phyloP scores from a whole-genome alignment of 768 basidiomycete genomes.

The Dacryopinax spathularia region DNA sequence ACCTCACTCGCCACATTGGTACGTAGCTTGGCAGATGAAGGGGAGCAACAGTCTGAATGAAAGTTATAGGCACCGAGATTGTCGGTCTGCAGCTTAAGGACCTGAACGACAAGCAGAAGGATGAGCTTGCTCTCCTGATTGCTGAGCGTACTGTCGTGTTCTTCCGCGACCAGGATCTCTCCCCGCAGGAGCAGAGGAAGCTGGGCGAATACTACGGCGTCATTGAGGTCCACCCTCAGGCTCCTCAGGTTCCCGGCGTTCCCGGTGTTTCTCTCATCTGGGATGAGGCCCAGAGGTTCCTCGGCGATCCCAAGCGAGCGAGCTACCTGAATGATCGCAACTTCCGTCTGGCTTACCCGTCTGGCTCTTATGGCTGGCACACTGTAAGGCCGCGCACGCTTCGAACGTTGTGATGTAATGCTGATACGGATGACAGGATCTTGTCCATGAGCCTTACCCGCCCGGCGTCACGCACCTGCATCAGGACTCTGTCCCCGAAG shows the following conservation, averaged over 20 bases:
- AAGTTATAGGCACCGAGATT: slow-evolving; percentile 20
- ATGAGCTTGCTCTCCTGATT: slow-evolving; percentile 19
- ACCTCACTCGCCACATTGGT: slow-evolving; percentile 17
- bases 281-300: slow-evolving; percentile 16
- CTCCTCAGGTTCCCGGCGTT: slow-evolving; percentile 22
- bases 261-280: slow-evolving; percentile 21
- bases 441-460: slow-evolving; percentile 18
- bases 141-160: slow-evolving; percentile 22
- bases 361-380: slow-evolving; percentile 18
- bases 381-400: too few relatives aligned
- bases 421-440: too few relatives aligned
- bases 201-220: slow-evolving; percentile 22
- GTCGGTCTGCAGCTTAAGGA: slow-evolving; percentile 20
- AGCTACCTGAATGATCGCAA: slow-evolving; percentile 6
- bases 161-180: slow-evolving; percentile 25
- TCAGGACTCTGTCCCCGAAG: slow-evolving; percentile 21
- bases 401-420: too few relatives aligned
- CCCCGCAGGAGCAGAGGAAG: slow-evolving; percentile 20
- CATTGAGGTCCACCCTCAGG: slow-evolving; percentile 24
- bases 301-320: background rate
- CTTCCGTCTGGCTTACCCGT: slow-evolving; percentile 16
- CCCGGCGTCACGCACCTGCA: slow-evolving; percentile 20
- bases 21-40: too few relatives aligned
- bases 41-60: background rate
- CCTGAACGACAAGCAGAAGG: slow-evolving; percentile 18